These are phyloP conservation scores for Fusarium hainanense DNA, from an alignment of 2,329 filamentous ascomycete species.

Conservation along the genomic window DNA sequence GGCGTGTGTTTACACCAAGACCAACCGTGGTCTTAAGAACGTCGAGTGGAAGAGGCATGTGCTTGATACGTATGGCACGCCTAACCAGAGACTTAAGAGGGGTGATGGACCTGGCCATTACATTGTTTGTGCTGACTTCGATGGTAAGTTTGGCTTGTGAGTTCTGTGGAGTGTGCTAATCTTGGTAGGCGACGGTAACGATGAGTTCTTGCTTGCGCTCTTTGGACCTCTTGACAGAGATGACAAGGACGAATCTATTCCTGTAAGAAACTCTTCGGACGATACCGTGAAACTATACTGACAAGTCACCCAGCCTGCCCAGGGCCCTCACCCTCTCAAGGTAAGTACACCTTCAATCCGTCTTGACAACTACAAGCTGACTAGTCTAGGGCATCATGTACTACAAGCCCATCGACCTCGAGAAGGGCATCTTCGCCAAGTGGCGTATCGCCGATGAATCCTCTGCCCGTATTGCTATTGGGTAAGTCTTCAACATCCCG, in stretches of 20 bases:
- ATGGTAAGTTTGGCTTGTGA: not conserved
- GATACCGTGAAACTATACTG: not conserved
- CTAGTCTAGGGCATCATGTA: not conserved
- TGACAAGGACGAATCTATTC: not conserved
- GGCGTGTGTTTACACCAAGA: not conserved
- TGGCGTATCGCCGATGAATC: not conserved
- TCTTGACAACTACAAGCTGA: accelerated
- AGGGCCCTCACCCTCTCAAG: not conserved
- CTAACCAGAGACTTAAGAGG: not conserved
- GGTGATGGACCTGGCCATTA: conserved; percentile 12
- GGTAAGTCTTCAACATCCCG: not conserved
- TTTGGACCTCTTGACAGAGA: not conserved
- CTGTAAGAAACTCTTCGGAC: not conserved
- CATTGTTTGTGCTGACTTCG: conserved; percentile 1
- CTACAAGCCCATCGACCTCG: not conserved
- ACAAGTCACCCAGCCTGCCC: not conserved
- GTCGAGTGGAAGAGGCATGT: conserved; percentile 14
- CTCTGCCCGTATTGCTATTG: not conserved
- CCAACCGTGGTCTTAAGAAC: not conserved
- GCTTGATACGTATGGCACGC: conserved; percentile 15
- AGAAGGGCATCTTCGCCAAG: not conserved
- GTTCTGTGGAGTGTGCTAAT: not conserved
- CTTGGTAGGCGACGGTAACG: not conserved
- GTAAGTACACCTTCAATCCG: accelerated
- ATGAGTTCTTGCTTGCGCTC: not conserved